phyloP scores from a whole-genome alignment of 2,329 filamentous ascomycete genomes.

The Beauveria bassiana region DNA sequence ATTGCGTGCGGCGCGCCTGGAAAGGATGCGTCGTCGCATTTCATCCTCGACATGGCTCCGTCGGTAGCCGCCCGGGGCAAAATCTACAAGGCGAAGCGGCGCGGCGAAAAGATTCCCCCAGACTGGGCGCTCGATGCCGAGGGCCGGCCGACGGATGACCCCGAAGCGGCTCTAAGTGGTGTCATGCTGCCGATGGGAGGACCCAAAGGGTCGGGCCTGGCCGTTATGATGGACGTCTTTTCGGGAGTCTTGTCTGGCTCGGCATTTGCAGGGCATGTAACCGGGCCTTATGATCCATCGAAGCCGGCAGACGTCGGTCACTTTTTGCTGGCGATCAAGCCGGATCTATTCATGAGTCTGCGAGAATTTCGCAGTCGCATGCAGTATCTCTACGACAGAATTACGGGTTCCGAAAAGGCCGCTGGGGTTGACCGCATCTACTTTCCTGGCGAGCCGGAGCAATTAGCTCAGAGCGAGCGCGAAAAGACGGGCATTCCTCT shows the following conservation, averaged over 20 bases:
- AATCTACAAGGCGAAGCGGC: conserved; percentile 60
- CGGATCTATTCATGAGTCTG: conserved; percentile 64
- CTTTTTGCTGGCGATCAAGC: conserved; percentile 65
- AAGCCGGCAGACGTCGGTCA: conserved; percentile 65
- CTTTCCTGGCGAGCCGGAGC: conserved; percentile 56
- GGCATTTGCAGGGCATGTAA: conserved; percentile 71
- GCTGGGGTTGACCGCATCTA: conserved; percentile 51
- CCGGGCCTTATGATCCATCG: conserved; percentile 65
- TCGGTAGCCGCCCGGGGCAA: conserved; percentile 63
- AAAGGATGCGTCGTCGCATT: conserved; percentile 40
- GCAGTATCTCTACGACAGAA: conserved; percentile 45
- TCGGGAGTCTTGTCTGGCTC: conserved; percentile 70
- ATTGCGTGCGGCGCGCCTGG: conserved; percentile 71
- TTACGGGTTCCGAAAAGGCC: conserved; percentile 46
- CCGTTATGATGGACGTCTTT: conserved; percentile 87
- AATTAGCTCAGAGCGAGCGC: conserved; percentile 42
- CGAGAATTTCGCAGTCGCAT: conserved; percentile 61
- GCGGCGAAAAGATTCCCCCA: conserved; percentile 60
- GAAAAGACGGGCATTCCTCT: conserved; percentile 51
- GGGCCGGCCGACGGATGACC: conserved; percentile 63
- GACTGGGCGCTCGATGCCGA: conserved; percentile 72
- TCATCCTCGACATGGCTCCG: conserved; percentile 71
- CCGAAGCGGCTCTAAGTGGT: conserved; percentile 60
- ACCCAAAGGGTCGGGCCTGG: conserved; percentile 68
- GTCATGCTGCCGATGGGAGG: conserved; percentile 85